phyloP scores from a whole-genome alignment of 1,284 basidiomycete genomes.

The Phenoliferia sp. region DNA sequence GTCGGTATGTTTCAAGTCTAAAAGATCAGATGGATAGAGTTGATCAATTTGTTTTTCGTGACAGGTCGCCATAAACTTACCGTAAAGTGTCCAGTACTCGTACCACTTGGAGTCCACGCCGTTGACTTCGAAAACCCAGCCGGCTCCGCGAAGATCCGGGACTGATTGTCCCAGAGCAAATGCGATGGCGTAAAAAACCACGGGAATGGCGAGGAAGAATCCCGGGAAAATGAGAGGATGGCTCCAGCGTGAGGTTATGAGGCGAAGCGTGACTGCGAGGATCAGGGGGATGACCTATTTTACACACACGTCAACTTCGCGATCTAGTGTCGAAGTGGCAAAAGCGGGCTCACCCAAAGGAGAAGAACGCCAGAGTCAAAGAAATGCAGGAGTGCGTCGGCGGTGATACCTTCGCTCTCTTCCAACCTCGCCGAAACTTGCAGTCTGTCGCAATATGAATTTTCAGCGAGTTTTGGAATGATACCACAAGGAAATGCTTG shows the following conservation, averaged over 20 bases:
- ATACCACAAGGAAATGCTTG: conserved; percentile 17
- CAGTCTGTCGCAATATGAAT: conserved; percentile 51
- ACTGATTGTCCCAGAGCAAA: conserved; percentile 63
- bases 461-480: background rate
- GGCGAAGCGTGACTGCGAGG: conserved; percentile 70
- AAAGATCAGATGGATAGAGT: background rate
- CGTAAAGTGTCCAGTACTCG: conserved; percentile 69
- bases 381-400: conserved; percentile 55
- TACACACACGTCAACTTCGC: too few species aligned
- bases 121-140: conserved; percentile 88
- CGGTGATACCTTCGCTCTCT: conserved; percentile 69
- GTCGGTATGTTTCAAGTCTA: conserved; percentile 60
- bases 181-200: conserved; percentile 71
- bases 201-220: conserved; percentile 77
- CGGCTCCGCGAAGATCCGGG: conserved; percentile 55
- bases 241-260: conserved; percentile 73
- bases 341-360: conserved; percentile 46
- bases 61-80: conserved; percentile 47
- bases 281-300: conserved; percentile 56
- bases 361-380: conserved; percentile 34
- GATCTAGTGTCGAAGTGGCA: conserved; percentile 49
- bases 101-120: conserved; percentile 65
- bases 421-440: conserved; percentile 77
- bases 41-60: background rate
- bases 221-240: conserved; percentile 90